Evolutionary conservation across 169 alveolate genomes (phyloP), one percentile per base, ranked within the genome.

Genomic region (Plasmodium sp.): DNA sequence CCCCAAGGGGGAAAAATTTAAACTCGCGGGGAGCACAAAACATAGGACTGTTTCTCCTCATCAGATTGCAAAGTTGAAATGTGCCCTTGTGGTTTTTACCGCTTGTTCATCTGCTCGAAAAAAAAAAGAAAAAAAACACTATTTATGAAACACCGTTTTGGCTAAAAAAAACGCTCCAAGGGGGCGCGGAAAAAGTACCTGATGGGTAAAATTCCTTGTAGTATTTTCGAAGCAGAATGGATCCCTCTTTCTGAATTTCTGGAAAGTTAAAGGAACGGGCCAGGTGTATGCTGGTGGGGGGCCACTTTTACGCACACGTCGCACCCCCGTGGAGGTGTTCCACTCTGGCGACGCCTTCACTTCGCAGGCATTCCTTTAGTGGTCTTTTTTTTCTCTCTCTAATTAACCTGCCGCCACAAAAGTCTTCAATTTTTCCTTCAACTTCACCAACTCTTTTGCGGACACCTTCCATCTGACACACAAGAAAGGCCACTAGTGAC

Each of bases 401-500:
- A 27, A 71, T 72, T 16, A 72, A 92, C 95, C 95, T 92, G 95
- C 72, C 43, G 95, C 45, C 79, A 92, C 84, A 54, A 92, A 92
- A 34, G 56, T 73, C 22, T 92, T 92, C 79, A 92, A 62, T 73
- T 92, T 81, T 82, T 92, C 95, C 75, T 92, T 92, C 77, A 92
- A 81, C 77, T 92, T 83, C 45, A 56, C 75, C 58, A 92, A 92
- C 79, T 92, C 95, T 22, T 54, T 92, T 54, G 84, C 62, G 9
- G 95, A 81, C 10, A 92, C 95, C 85, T 81, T 81, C 95, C 95
- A 92, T 51, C 95, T 92, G 85, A n/a, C 36, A 43, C 77, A 67
- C 27, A 33, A 14, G 74, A 62, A 84, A 34, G 33, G 33, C 2
- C 48, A 18, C 56, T 81, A 58, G 31, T 62, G 31, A 45, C 14